Base-by-base conservation (phyloP, 169 alveolate genomes). In the Plasmodium knowlesi region DNA sequence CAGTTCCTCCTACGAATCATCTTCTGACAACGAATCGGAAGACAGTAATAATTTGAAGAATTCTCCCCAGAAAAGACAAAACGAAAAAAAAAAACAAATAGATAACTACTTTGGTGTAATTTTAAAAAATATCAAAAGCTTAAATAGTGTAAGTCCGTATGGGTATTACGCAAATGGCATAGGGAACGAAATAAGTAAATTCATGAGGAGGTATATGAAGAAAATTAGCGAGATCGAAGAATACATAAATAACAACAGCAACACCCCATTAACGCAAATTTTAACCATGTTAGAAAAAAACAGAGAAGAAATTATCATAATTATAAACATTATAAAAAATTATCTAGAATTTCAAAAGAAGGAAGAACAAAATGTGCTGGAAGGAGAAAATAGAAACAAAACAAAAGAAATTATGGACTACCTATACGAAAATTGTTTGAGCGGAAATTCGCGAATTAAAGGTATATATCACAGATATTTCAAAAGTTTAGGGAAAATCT, bases 81-180 rank as follows among this genome's bases (percentile, higher is more conserved):
- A 83, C 72, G 92, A 94, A 43, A 85, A 73, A 14, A 83, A 67
- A 14, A 72, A 83, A 19, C 83, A 85, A 84, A 82, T 92, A 22
- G 92, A 73, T 32, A 95, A 94, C 41, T 84, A 96, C 83, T 73
- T 81, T 79, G 95, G 92, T 37, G 95, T 86, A 10, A 80, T 93
- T 30, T 93, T 91, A 67, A 84, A 67, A 82, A 85, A 82, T 41
- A 79, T 83, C 72, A 91, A 93, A 82, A 82, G 95, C 28, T 16
- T 83, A 22, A 73, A 93, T 85, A 73, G 71, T 81, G 92, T 53
- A 25, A 50, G 84, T n/a, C 96, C 93, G 10, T 84, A 92, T 46
- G 96, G 96, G 34, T 92, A 93, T 83, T 96, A 96, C 67, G 92
- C 96, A 34, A 84, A 78, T 70, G 96, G 96, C 28, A 61, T 95